These are phyloP conservation scores for Dalbergia cochinchinensis DNA, from an alignment of 306 rosid genomes.

Conservation along the genomic window DNA sequence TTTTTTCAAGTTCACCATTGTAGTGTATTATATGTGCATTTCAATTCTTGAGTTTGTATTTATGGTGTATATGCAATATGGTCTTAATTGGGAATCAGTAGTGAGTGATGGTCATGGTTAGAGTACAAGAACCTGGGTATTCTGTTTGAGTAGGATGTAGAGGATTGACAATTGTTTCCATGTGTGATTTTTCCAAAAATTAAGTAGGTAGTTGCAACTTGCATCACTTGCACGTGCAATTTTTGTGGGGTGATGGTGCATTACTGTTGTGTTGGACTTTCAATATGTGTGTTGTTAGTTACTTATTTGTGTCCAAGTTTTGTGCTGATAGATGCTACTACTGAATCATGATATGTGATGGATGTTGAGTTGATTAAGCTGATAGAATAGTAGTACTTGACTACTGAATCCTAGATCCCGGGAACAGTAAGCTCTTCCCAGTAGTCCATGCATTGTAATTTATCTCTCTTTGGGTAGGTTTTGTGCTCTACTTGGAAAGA, in stretches of 20 bases:
- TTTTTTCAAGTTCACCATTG: background rate
- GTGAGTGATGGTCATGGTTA: slow-evolving; percentile 11
- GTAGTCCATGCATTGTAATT: background rate
- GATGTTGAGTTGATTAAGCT: slow-evolving; percentile 10
- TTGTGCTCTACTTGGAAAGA: slow-evolving; percentile 94
- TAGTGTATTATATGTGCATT: background rate
- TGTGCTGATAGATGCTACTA: slow-evolving; percentile 18
- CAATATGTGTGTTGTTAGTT: background rate
- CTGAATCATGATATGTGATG: background rate
- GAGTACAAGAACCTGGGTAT: background rate
- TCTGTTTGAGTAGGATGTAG: background rate
- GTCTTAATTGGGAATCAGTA: background rate
- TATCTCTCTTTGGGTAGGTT: slow-evolving; percentile 56
- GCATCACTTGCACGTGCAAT: background rate
- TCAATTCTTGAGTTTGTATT: background rate
- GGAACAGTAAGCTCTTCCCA: background rate
- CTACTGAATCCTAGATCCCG: slow-evolving; percentile 4
- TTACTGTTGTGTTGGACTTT: slow-evolving; percentile 7
- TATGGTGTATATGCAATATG: background rate
- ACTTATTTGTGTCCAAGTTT: background rate
- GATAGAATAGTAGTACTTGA: background rate
- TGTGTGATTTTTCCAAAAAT: background rate
- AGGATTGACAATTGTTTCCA: background rate
- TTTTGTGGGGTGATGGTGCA: background rate
- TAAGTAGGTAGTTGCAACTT: background rate